These are phyloP conservation scores for Thielaviopsis populi DNA, from an alignment of 2,329 filamentous ascomycete genomes.

Conservation along the genomic window DNA sequence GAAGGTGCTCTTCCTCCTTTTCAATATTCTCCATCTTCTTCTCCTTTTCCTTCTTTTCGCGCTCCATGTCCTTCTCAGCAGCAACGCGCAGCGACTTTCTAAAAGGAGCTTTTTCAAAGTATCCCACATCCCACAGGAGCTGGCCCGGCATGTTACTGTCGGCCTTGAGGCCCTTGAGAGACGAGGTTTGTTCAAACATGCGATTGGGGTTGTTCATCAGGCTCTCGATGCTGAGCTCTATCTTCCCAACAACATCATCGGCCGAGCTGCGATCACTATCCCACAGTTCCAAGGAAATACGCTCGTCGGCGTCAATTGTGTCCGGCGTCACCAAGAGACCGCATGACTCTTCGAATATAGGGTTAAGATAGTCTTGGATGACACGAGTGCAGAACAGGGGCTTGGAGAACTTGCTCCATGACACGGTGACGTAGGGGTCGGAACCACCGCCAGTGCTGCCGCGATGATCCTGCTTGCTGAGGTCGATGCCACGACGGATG, in stretches of 20 bases:
- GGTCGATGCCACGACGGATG: slow-evolving; percentile 71
- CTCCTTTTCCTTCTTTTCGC: slow-evolving; percentile 14
- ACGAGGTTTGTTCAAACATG: slow-evolving; percentile 82
- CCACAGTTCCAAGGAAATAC: slow-evolving; percentile 87
- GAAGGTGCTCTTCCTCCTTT: neutral
- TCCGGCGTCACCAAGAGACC: slow-evolving; percentile 78
- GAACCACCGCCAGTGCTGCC: slow-evolving; percentile 76
- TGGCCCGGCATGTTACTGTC: slow-evolving; percentile 84
- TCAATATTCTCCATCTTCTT: slow-evolving; percentile 7
- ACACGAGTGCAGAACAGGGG: slow-evolving; percentile 96
- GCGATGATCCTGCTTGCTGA: slow-evolving; percentile 80
- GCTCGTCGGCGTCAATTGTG: slow-evolving; percentile 84
- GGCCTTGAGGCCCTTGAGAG: slow-evolving; percentile 65
- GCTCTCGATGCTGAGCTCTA: slow-evolving; percentile 86
- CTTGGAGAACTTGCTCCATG: slow-evolving; percentile 93
- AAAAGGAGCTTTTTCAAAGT: slow-evolving; percentile 82
- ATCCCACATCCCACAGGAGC: slow-evolving; percentile 91
- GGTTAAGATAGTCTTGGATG: slow-evolving; percentile 87
- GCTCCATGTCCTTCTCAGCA: slow-evolving; percentile 50
- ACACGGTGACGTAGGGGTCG: slow-evolving; percentile 88
- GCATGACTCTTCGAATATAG: slow-evolving; percentile 77
- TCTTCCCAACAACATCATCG: slow-evolving; percentile 88
- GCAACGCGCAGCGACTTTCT: slow-evolving; percentile 61
- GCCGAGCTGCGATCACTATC: slow-evolving; percentile 85
- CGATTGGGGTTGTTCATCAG: slow-evolving; percentile 83